Evolutionary conservation across 257 asterid species (phyloP).

Genomic region (Przewalskia tangutica): DNA sequence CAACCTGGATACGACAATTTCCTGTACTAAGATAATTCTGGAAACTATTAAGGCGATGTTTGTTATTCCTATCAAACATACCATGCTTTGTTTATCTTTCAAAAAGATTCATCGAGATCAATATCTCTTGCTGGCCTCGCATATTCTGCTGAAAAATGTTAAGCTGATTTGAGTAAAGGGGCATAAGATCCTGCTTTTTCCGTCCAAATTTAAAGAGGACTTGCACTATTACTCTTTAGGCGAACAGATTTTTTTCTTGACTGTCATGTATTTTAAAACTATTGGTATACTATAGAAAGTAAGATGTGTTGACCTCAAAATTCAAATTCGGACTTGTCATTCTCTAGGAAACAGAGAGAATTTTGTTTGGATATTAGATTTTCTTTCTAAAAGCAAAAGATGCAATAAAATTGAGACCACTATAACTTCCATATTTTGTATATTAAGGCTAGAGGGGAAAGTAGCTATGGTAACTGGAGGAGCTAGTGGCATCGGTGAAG

Average conservation of each 20-base stretch:
- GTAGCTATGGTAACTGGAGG: conserved; percentile 57
- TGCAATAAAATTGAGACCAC: neutral
- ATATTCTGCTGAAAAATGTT: neutral
- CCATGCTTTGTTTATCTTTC: neutral
- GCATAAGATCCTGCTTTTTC: neutral
- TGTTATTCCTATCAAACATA: neutral
- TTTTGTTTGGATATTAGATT: neutral
- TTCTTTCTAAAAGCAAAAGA: neutral
- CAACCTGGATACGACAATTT: neutral
- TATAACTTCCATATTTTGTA: neutral
- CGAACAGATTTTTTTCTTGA: neutral
- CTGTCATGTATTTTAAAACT: neutral
- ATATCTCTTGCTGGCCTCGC: neutral
- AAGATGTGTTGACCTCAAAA: neutral
- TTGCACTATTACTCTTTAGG: neutral
- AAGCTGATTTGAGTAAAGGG: neutral
- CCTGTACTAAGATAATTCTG: neutral
- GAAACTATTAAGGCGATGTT: neutral
- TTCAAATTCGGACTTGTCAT: neutral
- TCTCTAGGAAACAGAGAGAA: neutral
- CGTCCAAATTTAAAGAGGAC: neutral
- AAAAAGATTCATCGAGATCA: neutral
- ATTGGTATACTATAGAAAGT: neutral
- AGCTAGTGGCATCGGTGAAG: conserved; percentile 7
- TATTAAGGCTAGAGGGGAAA: conserved; percentile 48